phyloP scores from a whole-genome alignment of 1,139 yeast genomes.

The Taiozyma onychis region DNA sequence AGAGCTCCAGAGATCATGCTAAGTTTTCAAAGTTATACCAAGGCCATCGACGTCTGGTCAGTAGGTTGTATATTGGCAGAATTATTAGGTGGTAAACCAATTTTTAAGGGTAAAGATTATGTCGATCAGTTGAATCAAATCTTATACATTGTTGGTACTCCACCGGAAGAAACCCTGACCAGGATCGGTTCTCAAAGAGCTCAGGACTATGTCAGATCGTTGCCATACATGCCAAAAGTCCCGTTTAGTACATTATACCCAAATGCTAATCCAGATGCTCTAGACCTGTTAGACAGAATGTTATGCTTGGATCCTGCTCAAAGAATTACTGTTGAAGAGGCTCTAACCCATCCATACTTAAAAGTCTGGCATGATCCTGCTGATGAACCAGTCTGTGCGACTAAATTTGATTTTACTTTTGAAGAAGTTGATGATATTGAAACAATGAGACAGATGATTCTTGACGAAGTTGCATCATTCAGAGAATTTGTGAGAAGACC shows the following conservation, averaged over 20 bases:
- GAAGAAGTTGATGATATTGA: constrained; percentile 83
- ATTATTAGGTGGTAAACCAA: constrained; percentile 83
- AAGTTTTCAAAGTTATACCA: constrained; percentile 86
- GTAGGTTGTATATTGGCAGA: constrained; percentile 97
- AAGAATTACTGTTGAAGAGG: constrained; percentile 85
- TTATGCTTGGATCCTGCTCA: constrained; percentile 81
- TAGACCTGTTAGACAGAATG: constrained; percentile 79
- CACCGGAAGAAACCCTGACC: constrained; percentile 73
- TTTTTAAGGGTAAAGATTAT: constrained; percentile 91
- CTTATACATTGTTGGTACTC: constrained; percentile 81
- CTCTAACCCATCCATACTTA: constrained; percentile 83
- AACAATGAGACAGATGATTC: constrained; percentile 67
- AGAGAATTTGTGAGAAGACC: constrained; percentile 80
- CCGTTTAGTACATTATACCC: constrained; percentile 76
- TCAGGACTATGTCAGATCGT: constrained; percentile 82
- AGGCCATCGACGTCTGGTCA: constrained; percentile 96
- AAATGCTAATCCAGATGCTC: constrained; percentile 77
- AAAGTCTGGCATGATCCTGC: constrained; percentile 95
- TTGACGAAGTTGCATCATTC: constrained; percentile 76
- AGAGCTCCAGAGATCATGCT: constrained; percentile 97
- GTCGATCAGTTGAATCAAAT: constrained; percentile 94
- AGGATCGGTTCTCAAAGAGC: constrained; percentile 88
- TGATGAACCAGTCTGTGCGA: constrained; percentile 85
- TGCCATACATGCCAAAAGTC: constrained; percentile 78
- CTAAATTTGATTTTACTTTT: constrained; percentile 77